Evolutionary conservation across 495 filamentous ascomycete genomes (phyloP).

Genomic region (Baudoinia panamericana): DNA sequence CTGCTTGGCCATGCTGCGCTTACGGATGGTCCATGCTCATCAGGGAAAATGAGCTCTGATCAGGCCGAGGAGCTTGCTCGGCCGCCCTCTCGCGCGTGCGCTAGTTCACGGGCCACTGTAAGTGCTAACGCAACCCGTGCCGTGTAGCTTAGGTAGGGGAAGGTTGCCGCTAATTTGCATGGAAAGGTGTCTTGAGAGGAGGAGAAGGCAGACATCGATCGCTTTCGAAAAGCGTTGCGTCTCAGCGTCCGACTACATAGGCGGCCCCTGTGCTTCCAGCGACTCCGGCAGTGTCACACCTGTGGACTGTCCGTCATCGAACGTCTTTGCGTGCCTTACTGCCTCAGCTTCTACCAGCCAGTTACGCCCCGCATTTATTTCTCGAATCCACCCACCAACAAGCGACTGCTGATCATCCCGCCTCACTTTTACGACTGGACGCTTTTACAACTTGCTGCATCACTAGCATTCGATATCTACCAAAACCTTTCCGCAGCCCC

Average conservation of each 20-base stretch:
- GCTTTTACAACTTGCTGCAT: slow-evolving; percentile 2
- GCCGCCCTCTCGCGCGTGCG: background rate
- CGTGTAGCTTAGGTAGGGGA: too few relatives aligned
- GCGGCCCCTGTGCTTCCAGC: background rate
- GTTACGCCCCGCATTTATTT: slow-evolving; percentile 6
- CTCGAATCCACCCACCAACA: slow-evolving; percentile 7
- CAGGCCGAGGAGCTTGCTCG: background rate
- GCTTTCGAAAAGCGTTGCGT: background rate
- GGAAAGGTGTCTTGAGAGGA: background rate
- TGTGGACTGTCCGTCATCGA: background rate
- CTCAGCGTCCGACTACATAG: slow-evolving; percentile 4
- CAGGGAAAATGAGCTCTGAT: background rate
- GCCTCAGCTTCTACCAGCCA: slow-evolving; percentile 1
- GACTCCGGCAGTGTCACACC: background rate
- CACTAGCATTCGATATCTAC: background rate
- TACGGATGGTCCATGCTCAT: background rate
- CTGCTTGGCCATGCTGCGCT: background rate
- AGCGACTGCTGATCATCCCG: background rate
- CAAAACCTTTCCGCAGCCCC: too few relatives aligned
- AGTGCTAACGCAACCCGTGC: slow-evolving; percentile 1
- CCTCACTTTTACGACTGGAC: slow-evolving; percentile 6
- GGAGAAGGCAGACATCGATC: background rate
- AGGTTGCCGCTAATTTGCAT: too few relatives aligned
- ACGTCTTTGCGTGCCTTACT: background rate
- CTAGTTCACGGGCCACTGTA: background rate